Evolutionary conservation across 805 yeast species (phyloP), one percentile per base, ranked within the genome.

Genomic region (Lachancea waltii): DNA sequence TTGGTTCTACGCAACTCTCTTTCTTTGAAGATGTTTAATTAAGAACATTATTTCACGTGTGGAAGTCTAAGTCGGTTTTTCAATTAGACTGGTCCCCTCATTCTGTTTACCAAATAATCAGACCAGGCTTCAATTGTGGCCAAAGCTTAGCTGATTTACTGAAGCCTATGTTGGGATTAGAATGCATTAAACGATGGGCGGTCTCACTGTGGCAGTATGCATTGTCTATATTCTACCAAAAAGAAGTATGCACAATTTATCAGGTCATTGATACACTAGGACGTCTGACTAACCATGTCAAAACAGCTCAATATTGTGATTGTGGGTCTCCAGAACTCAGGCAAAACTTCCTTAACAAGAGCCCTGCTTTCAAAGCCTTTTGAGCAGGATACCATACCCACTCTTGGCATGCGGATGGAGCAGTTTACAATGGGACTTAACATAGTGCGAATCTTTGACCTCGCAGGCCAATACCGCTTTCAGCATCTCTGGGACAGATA

Each of bases 381-480:
- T 29, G 49, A 46, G 24, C 38, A 35, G n/a, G 52, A 50, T 36
- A 50, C 54, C 3, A 46, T 50, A 3, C 54, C 54, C 3, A 50
- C 54, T 2, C 23, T 50, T 11, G 54, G 54, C 10, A 37, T 50
- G 26, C 48, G 40, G 18, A 35, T 40, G 32, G 42, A 42, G 11
- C 44, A 46, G 17, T 42, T 48, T 18, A 30, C 40, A 11, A 36
- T 48, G 18, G 47, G 49, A 19, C 43, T 41, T 33, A 46, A 42
- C 24, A 32, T 35, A 13, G 31, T 50, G 16, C 47, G 38, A 11
- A 36, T 50, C 14, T 50, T 44, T 33, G 54, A 50, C 25, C 40
- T 50, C 28, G 52, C 46, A 7, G 54, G 54, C 11, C 54, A 50
- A 32, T 36, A 43, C 6, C 44, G 54, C 30, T 50, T 50, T 33